Conservation (phyloP, 140 eudicot species). For the Bidens hawaiensis region DNA sequence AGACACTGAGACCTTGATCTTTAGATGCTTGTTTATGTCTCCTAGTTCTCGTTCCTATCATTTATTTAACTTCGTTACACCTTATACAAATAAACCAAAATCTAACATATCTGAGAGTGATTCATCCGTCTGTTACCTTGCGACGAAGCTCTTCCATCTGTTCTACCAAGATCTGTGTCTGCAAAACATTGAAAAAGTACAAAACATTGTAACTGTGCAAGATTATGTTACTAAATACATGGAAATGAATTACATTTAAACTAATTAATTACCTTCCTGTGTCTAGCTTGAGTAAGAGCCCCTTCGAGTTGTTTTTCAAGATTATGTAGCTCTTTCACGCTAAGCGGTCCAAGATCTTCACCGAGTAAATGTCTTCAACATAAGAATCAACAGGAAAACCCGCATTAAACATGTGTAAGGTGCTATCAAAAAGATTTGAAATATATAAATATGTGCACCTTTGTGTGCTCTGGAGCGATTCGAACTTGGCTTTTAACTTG, state of each 20-base stretch:
- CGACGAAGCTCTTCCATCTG: conserved; percentile 91
- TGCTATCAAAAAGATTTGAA: background rate
- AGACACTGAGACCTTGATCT: conserved; percentile 84
- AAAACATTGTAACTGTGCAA: too few relatives aligned
- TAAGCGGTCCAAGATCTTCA: conserved; percentile 92
- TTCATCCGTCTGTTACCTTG: conserved; percentile 38
- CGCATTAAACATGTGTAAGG: background rate
- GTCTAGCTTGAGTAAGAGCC: conserved; percentile 83
- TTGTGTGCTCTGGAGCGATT: conserved; percentile 83
- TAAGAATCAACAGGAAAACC: background rate
- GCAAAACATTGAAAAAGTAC: conserved; percentile 8
- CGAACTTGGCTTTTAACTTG: conserved; percentile 70
- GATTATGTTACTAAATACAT: background rate
- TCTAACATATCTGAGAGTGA: background rate
- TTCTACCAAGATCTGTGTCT: conserved; percentile 77
- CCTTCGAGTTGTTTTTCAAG: conserved; percentile 94
- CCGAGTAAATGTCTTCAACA: conserved; percentile 77
- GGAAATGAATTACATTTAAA: background rate
- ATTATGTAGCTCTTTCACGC: conserved; percentile 76
- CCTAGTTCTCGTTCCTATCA: conserved; percentile 87
- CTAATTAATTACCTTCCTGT: conserved; percentile 72
- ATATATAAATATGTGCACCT: conserved; percentile 24
- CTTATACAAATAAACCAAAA: background rate
- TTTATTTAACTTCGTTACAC: background rate
- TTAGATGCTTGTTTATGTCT: conserved; percentile 84